These are phyloP conservation scores for Porodaedalea pini DNA, from an alignment of 1,284 basidiomycete species.

Conservation along the genomic window DNA sequence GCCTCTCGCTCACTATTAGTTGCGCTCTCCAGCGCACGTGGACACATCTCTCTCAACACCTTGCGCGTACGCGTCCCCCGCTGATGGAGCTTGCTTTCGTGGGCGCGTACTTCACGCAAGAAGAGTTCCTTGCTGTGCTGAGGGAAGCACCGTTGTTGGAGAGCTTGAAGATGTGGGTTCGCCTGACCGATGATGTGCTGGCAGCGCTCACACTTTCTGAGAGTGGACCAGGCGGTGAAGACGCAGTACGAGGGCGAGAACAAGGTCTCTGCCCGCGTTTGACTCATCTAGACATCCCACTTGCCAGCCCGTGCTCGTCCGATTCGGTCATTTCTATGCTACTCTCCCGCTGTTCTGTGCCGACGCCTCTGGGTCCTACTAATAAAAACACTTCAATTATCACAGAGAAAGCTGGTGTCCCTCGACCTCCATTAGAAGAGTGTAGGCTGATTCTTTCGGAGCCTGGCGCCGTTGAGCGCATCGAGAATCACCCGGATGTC, in stretches of 20 bases:
- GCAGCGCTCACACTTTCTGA: background rate
- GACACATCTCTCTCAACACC: background rate
- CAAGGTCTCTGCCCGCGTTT: background rate
- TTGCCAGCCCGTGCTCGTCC: background rate
- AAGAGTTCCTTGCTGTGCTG: background rate
- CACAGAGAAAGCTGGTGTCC: background rate
- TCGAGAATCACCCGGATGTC: background rate
- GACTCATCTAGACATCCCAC: background rate
- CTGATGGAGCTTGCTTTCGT: background rate
- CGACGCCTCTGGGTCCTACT: too few species aligned
- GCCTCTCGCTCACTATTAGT: background rate
- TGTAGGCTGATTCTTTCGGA: conserved; percentile 2
- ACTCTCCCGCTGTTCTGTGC: background rate
- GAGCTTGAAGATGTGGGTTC: background rate
- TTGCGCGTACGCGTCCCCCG: background rate
- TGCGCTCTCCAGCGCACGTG: background rate
- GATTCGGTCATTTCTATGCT: conserved; percentile 1
- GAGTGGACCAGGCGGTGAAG: background rate
- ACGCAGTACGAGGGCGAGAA: background rate
- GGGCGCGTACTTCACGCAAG: background rate
- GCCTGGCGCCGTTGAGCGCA: background rate
- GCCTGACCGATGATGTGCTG: background rate
- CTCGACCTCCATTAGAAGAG: background rate
- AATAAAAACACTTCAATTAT: background rate
- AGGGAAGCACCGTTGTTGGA: background rate